Percentiles rank a stretch among this genome's conserved stretches.
Conservation (phyloP, 805 yeast species). For the Saturnispora diversa region DNA sequence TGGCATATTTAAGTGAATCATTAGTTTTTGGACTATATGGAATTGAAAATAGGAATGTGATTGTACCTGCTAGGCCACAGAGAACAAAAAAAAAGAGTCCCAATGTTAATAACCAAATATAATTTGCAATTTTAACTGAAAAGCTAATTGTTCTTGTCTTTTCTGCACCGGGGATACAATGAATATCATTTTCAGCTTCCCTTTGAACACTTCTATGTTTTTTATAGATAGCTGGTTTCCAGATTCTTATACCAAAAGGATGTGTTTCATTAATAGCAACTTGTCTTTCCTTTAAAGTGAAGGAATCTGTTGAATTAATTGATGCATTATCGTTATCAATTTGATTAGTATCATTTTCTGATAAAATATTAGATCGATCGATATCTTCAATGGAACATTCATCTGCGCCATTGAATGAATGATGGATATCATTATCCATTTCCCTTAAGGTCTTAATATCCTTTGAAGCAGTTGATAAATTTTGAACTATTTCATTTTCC, state of each 20-base stretch:
- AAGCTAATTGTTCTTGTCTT: slow-evolving; percentile 39
- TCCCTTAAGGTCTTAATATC: slow-evolving; percentile 23
- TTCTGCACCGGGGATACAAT: slow-evolving; percentile 50
- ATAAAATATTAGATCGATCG: neutral
- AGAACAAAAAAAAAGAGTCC: slow-evolving; percentile 55
- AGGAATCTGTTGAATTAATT: slow-evolving; percentile 59
- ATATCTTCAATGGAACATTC: neutral
- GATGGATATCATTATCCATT: slow-evolving; percentile 24
- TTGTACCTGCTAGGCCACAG: slow-evolving; percentile 42
- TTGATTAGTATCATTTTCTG: slow-evolving; percentile 10
- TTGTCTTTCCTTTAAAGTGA: slow-evolving; percentile 85
- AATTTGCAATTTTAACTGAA: slow-evolving; percentile 60
- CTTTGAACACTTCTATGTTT: slow-evolving; percentile 85
- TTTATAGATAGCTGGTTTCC: slow-evolving; percentile 97
- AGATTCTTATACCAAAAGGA: slow-evolving; percentile 95
- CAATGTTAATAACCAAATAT: slow-evolving; percentile 63
- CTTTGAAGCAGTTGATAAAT: slow-evolving; percentile 19
- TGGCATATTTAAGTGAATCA: slow-evolving; percentile 54
- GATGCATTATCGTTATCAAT: slow-evolving; percentile 28
- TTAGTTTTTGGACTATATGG: slow-evolving; percentile 37
- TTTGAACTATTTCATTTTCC: slow-evolving; percentile 25
- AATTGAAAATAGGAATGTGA: slow-evolving; percentile 38
- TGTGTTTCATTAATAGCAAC: slow-evolving; percentile 94
- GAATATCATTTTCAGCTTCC: slow-evolving; percentile 90
- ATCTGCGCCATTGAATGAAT: slow-evolving; percentile 5